These are phyloP conservation scores for Pugionium cornutum DNA, from an alignment of 345 rosid species.

Conservation along the genomic window DNA sequence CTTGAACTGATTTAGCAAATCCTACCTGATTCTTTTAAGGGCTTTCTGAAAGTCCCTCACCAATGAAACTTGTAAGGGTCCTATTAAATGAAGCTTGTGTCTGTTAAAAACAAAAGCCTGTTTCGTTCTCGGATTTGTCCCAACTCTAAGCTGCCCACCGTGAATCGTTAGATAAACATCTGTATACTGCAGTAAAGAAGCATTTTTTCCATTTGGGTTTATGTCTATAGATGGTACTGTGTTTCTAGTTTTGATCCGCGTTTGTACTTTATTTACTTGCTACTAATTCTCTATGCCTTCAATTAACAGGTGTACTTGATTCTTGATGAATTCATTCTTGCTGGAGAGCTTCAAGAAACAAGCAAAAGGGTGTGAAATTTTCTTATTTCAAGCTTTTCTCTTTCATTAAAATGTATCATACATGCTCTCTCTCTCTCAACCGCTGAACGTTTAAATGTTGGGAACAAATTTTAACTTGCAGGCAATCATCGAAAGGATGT, in stretches of 20 bases:
- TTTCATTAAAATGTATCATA: neutral
- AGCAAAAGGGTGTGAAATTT: constrained; percentile 74
- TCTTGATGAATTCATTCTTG: constrained; percentile 98
- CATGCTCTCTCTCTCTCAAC: neutral
- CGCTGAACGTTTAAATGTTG: neutral
- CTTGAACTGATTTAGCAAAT: neutral
- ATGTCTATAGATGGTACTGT: neutral
- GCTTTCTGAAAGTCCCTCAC: neutral
- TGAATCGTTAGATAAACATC: neutral
- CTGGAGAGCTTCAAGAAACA: constrained; percentile 99
- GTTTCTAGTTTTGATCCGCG: neutral
- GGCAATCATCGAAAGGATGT: constrained; percentile 95
- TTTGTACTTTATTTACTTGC: neutral
- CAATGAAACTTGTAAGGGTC: neutral
- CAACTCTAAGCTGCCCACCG: neutral
- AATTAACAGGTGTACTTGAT: constrained; percentile 64
- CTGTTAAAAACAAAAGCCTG: neutral
- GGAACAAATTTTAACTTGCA: constrained; percentile 33
- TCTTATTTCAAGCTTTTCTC: neutral
- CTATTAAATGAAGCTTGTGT: neutral
- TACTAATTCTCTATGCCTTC: neutral
- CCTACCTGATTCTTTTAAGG: neutral
- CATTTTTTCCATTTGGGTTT: neutral
- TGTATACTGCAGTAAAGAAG: neutral
- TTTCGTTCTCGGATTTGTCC: neutral